A percentile compares a stretch with the other conserved stretches of the same genome.
Evolutionary conservation across 148 eudicot species (phyloP).

Genomic region (Vaccinium corymbosum): DNA sequence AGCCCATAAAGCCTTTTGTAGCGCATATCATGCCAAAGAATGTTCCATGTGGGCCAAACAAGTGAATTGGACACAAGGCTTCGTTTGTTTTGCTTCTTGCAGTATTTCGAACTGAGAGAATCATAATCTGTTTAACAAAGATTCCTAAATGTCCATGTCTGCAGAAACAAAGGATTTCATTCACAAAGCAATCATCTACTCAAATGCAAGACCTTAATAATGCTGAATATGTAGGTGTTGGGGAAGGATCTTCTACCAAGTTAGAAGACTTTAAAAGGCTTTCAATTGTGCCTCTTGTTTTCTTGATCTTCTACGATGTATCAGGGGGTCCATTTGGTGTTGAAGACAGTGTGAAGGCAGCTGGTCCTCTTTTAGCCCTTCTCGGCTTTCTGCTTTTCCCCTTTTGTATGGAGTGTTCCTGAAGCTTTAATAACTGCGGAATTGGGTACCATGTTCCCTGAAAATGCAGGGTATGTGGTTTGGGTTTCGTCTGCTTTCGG

Average conservation of each 20-base stretch:
- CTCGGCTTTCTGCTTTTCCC: slow-evolving; percentile 40
- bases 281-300: slow-evolving; percentile 39
- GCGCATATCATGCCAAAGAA: too few relatives aligned
- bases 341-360: slow-evolving; percentile 41
- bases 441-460: slow-evolving; percentile 50
- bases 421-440: slow-evolving; percentile 49
- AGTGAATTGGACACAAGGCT: too few relatives aligned
- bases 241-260: slow-evolving; percentile 17
- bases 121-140: background rate
- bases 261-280: slow-evolving; percentile 22
- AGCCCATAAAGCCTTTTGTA: too few relatives aligned
- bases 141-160: background rate
- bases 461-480: slow-evolving; percentile 43
- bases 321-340: slow-evolving; percentile 30
- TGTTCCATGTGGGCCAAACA: too few relatives aligned
- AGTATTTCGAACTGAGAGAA: background rate
- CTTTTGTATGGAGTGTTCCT: slow-evolving; percentile 43
- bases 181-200: background rate
- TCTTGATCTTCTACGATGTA: too few relatives aligned
- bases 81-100: too few relatives aligned
- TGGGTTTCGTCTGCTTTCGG: slow-evolving; percentile 48
- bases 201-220: slow-evolving; percentile 11
- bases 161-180: slow-evolving; percentile 15
- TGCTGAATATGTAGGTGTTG: slow-evolving; percentile 15
- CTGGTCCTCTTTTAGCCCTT: slow-evolving; percentile 39